Evolutionary conservation across 2,329 filamentous ascomycete genomes (phyloP), one percentile per base, ranked within the genome.

Genomic region (Polychaeton citri): DNA sequence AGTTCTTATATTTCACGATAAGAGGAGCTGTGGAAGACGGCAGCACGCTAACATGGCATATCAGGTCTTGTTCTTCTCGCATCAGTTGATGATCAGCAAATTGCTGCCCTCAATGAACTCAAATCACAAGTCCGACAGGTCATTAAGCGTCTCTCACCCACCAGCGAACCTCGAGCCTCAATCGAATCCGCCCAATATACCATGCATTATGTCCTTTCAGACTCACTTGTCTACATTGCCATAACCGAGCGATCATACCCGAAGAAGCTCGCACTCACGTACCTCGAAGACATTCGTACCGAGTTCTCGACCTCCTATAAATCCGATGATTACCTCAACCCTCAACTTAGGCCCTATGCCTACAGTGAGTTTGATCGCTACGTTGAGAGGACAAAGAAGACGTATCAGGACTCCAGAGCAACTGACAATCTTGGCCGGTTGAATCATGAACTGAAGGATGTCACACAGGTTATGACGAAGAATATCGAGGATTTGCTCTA

Each of bases 381-480:
- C 66, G 94, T 98, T 62, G 72, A 80, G 56, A 81, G 85, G 57
- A 93, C 87, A 28, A 90, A 88, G 64, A 81, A 86, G 50, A 86
- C 87, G 19, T 98, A 98, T 63, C 83, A 90, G 51, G 90, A 98
- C 60, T 77, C 81, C 37, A 79, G 90, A 46, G 90, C 90, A 12
- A 76, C 83, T 10, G 82, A 87, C 63, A 96, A 96, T 62, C 74
- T 98, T 39, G 85, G 92, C 61, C 86, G 88, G 63, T 69, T 98
- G 46, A 96, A 98, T 56, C 85, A 95, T 55, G 92, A 98, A 70
- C 74, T 98, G 46, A 81, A 87, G 59, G 90, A 96, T 62, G 92
- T 98, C 37, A 96, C 90, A 1, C 87, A 95, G 65, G 87, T 98
- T 55, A 98, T 98, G 92, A 96, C 87, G 38, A 96, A 96, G 74